A percentile compares a stretch with the other conserved stretches of the same genome.
Conservation (phyloP, 164 flowering plant species). For the Amborella trichopoda region DNA sequence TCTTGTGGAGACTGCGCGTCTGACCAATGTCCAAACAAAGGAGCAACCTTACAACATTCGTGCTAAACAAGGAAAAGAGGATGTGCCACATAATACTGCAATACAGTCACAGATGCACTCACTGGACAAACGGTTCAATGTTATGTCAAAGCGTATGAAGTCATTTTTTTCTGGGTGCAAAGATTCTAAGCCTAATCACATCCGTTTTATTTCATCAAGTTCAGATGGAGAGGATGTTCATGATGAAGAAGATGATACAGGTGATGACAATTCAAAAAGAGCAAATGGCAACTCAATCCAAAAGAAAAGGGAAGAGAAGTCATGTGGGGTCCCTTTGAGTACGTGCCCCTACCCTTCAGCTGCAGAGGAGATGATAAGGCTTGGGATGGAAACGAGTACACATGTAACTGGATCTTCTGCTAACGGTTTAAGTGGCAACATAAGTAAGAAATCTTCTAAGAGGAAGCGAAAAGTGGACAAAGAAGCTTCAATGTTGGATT, state of each 20-base stretch:
- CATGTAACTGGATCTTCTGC: constrained; percentile 10
- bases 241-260: constrained; percentile 12
- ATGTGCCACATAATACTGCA: constrained; percentile 16
- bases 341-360: constrained; percentile 91
- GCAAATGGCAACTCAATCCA: too few relatives aligned
- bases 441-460: constrained; percentile 9
- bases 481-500: constrained; percentile 7
- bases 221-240: constrained; percentile 48
- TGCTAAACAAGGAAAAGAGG: constrained; percentile 31
- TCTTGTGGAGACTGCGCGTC: too few relatives aligned
- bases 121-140: constrained; percentile 45
- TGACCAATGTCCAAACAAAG: too few relatives aligned
- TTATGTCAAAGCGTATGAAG: constrained; percentile 48
- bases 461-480: constrained; percentile 41
- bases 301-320: not conserved
- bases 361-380: constrained; percentile 61
- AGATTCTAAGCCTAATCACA: constrained; percentile 48
- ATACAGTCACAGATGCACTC: constrained; percentile 28
- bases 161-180: constrained; percentile 36
- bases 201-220: constrained; percentile 52
- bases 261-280: constrained; percentile 12
- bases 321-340: constrained; percentile 16
- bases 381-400: constrained; percentile 43
- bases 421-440: constrained; percentile 15
- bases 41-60: too few relatives aligned